Evolutionary conservation across 2,329 filamentous ascomycete species (phyloP).

Genomic region (Penicillium concentricum): DNA sequence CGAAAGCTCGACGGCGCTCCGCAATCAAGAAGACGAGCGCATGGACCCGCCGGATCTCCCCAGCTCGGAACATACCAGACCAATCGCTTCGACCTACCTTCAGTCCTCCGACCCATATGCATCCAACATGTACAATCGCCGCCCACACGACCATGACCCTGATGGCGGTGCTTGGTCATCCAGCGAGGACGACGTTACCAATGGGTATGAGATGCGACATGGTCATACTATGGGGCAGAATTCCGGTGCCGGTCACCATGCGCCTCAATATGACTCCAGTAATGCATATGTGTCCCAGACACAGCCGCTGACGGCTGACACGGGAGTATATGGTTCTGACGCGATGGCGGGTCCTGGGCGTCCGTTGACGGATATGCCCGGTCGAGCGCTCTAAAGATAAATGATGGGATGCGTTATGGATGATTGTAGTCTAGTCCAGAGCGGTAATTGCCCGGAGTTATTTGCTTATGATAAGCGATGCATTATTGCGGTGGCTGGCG

Average conservation of each 20-base stretch:
- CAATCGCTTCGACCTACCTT: constrained; percentile 19
- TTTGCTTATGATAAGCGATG: not conserved
- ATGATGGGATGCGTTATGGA: constrained; percentile 3
- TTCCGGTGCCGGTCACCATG: constrained; percentile 16
- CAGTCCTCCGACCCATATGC: constrained; percentile 25
- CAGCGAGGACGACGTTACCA: constrained; percentile 36
- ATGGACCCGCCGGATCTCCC: constrained; percentile 6
- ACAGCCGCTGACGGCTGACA: constrained; percentile 8
- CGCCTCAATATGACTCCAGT: constrained; percentile 26
- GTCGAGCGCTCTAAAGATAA: constrained; percentile 15
- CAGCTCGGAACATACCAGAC: not conserved
- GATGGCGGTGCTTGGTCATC: constrained; percentile 36
- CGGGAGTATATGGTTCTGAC: constrained; percentile 6
- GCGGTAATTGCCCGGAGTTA: not conserved
- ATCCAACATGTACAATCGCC: constrained; percentile 27
- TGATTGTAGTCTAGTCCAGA: not conserved
- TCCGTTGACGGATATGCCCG: constrained; percentile 19
- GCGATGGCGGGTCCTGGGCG: constrained; percentile 12
- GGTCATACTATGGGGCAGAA: constrained; percentile 28
- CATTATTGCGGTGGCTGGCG: constrained; percentile 3
- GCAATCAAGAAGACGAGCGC: constrained; percentile 33
- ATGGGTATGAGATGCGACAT: constrained; percentile 40
- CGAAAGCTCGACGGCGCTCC: constrained; percentile 30
- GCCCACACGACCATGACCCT: constrained; percentile 28
- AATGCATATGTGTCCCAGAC: constrained; percentile 31